Evolutionary conservation across 1,284 basidiomycete species (phyloP), one percentile per base, ranked within the genome.

Genomic region (Rugiboletus extremiorientalis): DNA sequence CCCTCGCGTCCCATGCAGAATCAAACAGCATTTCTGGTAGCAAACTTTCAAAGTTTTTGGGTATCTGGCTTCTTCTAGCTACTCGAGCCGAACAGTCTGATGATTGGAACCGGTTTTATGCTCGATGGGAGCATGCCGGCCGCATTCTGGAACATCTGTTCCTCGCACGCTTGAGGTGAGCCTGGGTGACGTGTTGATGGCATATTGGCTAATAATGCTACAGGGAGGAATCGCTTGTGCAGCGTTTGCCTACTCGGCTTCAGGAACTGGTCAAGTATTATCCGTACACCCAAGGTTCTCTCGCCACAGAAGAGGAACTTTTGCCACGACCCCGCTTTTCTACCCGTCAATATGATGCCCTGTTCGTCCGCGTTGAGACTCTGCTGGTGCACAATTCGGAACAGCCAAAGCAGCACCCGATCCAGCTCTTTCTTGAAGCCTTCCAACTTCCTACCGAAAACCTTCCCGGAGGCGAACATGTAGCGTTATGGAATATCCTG

Each of bases 121-220:
- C 76, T 5, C 78, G 84, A 28, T 91, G 89, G 89, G 86, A 91
- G 64, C 76, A 78, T 30, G 79, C 82, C 23, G 89, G 87, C 28
- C 75, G 87, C 25, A 80, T 87, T 43, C 66, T 91, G 46, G 89
- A 91, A 64, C 89, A 91, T 69, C 58, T 91, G 9, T 89, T 90
- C 72, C 74, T 91, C 55, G 78, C 84, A 16, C 78, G 81, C 57
- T 82, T 91, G 52, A 81, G 89, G 89, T 88, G 54, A 52, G 79
- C 68, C 12, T 36, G 8, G 11, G 15, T 20, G n/a, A 20, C 9
- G 10, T 10, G 7, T 37, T 14, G 5, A 20, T 54, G 22, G 34
- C 14, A 6, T 18, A 1, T 31, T 28, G n/a, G 41, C 56, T 70
- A 20, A 68, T 30, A 2, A 20, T 22, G 3, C 53, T 3, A 3